Base-by-base conservation (phyloP, 2,329 filamentous ascomycete species). In the Sclerotinia spermophila region DNA sequence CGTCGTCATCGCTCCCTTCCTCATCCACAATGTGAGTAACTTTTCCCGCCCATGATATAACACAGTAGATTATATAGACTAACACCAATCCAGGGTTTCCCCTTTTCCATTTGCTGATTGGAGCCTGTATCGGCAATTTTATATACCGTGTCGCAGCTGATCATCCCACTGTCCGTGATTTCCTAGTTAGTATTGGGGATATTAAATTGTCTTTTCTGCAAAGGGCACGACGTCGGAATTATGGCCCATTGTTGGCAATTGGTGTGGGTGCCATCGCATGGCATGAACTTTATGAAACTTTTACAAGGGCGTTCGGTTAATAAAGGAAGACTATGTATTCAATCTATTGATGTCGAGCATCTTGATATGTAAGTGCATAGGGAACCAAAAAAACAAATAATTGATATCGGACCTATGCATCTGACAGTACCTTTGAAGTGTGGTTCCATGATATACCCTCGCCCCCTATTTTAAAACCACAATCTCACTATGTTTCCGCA, bases 1-100 rank as follows among this genome's bases (percentile, higher is more conserved):
- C 10, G 5, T 30, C 45, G 10, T 40, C 45, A 65, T 65, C 62
- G 35, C 17, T 53, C 33, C 5, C 62, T 65, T 24, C 35, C 33
- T 65, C 24, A 53, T 27, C 62, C 62, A 65, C 62, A 65, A 42
- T 65, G 45, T 65, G 62, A 51, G 62, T 40, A 40, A 30, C 8
- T 15, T 24, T 27, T n/a, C 6, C 27, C 17, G 4, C 17, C 19
- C 17, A 30, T 30, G 5, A 27, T 27, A 24, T 13, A 30, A 53
- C 19, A 65, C 5, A 53, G 30, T 15, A 59, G 33, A 40, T 8
- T 11, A 2, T 10, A 53, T 10, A 40, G 13, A 15, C 45, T 65
- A 40, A 65, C 17, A 65, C 17, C 1, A 27, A 27, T 13, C 13
- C 35, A 65, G 62, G 62, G 62, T 65, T 53, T 65, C 45, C 62